phyloP scores from a whole-genome alignment of 2,329 filamentous ascomycete genomes.

The Talaromyces sp. region DNA sequence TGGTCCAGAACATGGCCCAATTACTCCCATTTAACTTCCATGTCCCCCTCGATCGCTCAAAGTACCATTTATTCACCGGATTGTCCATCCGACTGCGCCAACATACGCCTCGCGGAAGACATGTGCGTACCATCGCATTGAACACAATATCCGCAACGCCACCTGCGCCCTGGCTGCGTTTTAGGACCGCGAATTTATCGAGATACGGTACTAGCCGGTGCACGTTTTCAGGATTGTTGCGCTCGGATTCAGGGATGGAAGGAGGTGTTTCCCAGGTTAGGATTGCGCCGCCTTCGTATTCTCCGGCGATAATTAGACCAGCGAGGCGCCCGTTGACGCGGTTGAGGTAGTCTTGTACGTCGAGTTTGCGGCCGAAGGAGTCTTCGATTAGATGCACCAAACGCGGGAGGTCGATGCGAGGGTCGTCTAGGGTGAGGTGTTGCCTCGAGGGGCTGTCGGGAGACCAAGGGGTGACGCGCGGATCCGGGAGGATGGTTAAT shows the following conservation, averaged over 20 bases:
- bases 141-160: constrained; percentile 96
- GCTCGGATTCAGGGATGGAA: constrained; percentile 57
- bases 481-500: constrained; percentile 76
- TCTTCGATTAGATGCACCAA: constrained; percentile 88
- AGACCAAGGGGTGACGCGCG: constrained; percentile 64
- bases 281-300: constrained; percentile 94
- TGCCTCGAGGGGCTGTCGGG: constrained; percentile 59
- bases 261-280: constrained; percentile 87
- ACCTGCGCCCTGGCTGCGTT: constrained; percentile 80
- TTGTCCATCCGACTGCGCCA: constrained; percentile 90
- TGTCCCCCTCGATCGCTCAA: constrained; percentile 81
- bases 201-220: constrained; percentile 82
- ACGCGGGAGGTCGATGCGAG: constrained; percentile 76
- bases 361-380: constrained; percentile 81
- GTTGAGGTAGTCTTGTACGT: constrained; percentile 76
- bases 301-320: constrained; percentile 88
- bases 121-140: constrained; percentile 87
- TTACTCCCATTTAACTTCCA: constrained; percentile 77
- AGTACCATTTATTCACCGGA: constrained; percentile 99
- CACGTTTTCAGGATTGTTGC: constrained; percentile 52
- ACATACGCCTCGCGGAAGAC: constrained; percentile 84
- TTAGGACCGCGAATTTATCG: constrained; percentile 95
- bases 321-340: constrained; percentile 81
- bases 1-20: constrained; percentile 99
- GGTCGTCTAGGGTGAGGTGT: constrained; percentile 71